A percentile compares a stretch with the other conserved stretches of the same genome.
Evolutionary conservation across 352 stramenopile species (phyloP).

Genomic region (Pythium insidiosum): DNA sequence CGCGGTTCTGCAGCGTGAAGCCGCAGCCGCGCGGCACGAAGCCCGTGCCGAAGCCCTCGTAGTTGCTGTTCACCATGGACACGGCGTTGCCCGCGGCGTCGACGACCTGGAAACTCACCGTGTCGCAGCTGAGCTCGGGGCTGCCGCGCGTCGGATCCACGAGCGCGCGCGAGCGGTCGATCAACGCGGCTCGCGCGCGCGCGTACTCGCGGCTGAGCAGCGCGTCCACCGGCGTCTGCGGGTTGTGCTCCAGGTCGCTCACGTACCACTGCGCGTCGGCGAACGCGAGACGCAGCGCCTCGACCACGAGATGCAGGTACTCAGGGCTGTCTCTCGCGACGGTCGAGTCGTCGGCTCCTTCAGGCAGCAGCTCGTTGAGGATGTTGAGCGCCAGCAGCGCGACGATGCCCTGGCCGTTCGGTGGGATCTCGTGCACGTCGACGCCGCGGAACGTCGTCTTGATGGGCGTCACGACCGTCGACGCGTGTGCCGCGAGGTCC

Average conservation of each 20-base stretch:
- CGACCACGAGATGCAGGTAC: conserved; percentile 88
- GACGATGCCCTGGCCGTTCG: conserved; percentile 95
- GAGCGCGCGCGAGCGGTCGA: conserved; percentile 31
- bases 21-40: conserved; percentile 90
- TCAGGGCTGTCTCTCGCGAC: conserved; percentile 48
- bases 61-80: conserved; percentile 98
- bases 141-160: conserved; percentile 52
- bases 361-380: conserved; percentile 55
- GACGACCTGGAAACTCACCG: conserved; percentile 95
- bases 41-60: conserved; percentile 94
- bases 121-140: conserved; percentile 77
- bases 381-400: conserved; percentile 93
- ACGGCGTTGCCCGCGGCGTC: conserved; percentile 93
- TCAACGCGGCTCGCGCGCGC: conserved; percentile 31
- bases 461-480: conserved; percentile 89
- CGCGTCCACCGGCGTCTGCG: conserved; percentile 38
- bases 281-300: conserved; percentile 92
- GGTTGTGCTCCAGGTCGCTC: conserved; percentile 64
- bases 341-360: conserved; percentile 16
- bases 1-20: conserved; percentile 97
- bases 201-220: conserved; percentile 81
- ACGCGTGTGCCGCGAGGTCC: conserved; percentile 86
- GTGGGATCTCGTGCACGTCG: conserved; percentile 91
- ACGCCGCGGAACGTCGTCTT: conserved; percentile 78
- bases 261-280: conserved; percentile 86